Evolutionary conservation across 1,139 yeast species (phyloP), one percentile per base, ranked within the genome.

Genomic region (Chernovozyma sophiae-reginae): DNA sequence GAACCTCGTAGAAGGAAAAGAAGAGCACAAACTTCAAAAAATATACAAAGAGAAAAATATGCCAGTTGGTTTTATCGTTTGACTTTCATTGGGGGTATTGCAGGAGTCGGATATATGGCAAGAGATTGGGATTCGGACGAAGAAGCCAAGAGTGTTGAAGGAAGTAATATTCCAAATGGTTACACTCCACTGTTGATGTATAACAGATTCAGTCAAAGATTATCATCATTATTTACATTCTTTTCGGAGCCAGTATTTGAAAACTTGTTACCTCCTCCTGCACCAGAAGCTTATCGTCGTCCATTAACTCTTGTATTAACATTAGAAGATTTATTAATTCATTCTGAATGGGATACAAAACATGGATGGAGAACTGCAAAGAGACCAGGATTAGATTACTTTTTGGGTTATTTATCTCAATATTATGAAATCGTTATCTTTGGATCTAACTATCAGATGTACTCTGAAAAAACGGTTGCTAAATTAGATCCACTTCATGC

Each of bases 361-460:
- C 75, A 81, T 56, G 98, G 98, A 37, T 92, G 99, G 99, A 81
- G 95, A 68, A 92, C 97, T 16, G 97, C 96, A 31, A 94, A 94
- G 72, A 86, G 99, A 68, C 98, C 98, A 31, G 99, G 98, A 42
- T 80, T 87, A 44, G 98, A 94, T 64, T 94, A 94, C 71, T 92
- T 92, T 68, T 70, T 92, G 59, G 96, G 95, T 26, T 92, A 92
- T 64, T 72, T 92, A 52, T 86, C 96, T 5, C 96, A 87, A 63
- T 90, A 89, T 68, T 92, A 92, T 63, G 99, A 92, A 65, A 83
- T 92, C 56, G 97, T 94, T 39, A 68, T 94, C 37, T 92, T 92
- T 58, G 79, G 94, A 25, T 79, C 89, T 43, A 86, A 86, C 60
- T 84, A 85, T 53, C 85, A 82, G 77, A 83, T 85, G 68, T 84